Base-by-base conservation (phyloP, 2,329 filamentous ascomycete genomes). In the Arthrobotrys conoides region DNA sequence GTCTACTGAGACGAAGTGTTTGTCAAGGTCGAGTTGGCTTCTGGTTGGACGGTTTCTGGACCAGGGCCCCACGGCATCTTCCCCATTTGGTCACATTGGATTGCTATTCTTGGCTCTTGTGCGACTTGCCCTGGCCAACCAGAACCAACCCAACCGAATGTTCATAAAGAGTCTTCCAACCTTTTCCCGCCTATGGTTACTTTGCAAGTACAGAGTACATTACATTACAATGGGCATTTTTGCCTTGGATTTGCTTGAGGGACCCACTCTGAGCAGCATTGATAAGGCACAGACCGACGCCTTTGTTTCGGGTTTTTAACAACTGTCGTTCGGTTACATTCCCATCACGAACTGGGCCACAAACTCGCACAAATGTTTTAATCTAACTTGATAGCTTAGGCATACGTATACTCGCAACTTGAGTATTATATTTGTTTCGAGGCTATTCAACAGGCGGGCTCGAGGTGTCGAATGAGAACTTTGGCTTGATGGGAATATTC, bases 71-170 rank as follows among this genome's bases (percentile, higher is more conserved):
- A 24, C 38, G 49, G 27, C 22, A 41, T 51, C 36, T 65, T 36
- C 57, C 68, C 18, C 30, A 53, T 48, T 53, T 8, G 41, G 67
- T 36, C 22, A 64, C 51, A 41, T 49, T 48, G 48, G 33, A 51
- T 33, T 59, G 22, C 67, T 71, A 71, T 77, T 71, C 72, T 71
- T 77, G 72, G 72, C 57, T 55, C 38, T 61, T 66, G 72, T 77
- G 72, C 41, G 51, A 75, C 71, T 61, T 20, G 55, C 22, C 44
- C 71, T 30, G 41, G n/a, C 71, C 72, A 77, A 77, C 64, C 20
- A 33, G 12, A 48, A 14, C 48, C 10, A n/a, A 36, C 6, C 49
- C 53, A 57, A 10, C n/a, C n/a, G n/a, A n/a, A n/a, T n/a, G n/a
- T n/a, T n/a, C n/a, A n/a, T n/a, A n/a, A n/a, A n/a, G n/a, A n/a